Percentiles rank a stretch among this genome's conserved stretches.
Conservation (phyloP, 805 yeast species). For the Barnettozyma sucrosica region DNA sequence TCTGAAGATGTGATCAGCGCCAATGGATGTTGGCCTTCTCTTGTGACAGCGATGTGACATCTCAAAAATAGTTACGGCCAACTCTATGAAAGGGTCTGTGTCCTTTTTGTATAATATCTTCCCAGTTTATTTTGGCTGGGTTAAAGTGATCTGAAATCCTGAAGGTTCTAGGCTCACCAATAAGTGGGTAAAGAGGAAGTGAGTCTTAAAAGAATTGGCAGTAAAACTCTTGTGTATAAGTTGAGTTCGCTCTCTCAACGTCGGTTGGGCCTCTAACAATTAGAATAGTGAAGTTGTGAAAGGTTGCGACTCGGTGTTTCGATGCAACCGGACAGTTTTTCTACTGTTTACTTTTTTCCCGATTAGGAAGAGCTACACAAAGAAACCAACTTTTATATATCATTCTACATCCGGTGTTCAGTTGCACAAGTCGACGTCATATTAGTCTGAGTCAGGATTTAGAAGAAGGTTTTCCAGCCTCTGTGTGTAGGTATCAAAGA, state of each 20-base stretch:
- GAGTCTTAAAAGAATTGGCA: too few relatives aligned
- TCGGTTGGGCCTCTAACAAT: not conserved
- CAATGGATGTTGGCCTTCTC: slow-evolving; percentile 26
- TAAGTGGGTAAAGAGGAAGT: too few relatives aligned
- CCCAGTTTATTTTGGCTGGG: too few relatives aligned
- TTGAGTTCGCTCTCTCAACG: not conserved
- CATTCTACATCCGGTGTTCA: not conserved
- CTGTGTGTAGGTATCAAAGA: not conserved
- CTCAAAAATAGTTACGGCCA: too few relatives aligned
- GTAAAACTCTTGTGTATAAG: too few relatives aligned
- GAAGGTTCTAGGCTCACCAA: too few relatives aligned
- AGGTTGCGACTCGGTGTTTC: not conserved
- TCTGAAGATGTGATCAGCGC: slow-evolving; percentile 14
- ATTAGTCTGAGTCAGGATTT: not conserved
- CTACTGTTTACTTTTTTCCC: slow-evolving; percentile 13
- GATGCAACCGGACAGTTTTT: not conserved
- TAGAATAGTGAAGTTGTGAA: too few relatives aligned
- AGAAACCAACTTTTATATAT: too few relatives aligned
- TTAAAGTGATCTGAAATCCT: too few relatives aligned
- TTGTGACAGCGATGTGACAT: slow-evolving; percentile 22
- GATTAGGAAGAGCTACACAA: slow-evolving; percentile 4
- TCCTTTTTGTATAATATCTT: not conserved
- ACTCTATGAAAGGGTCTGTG: too few relatives aligned
- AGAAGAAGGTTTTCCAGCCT: not conserved
- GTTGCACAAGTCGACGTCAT: not conserved